Conservation (phyloP, 768 basidiomycete genomes). For the Mycena olivaceomarginata region DNA sequence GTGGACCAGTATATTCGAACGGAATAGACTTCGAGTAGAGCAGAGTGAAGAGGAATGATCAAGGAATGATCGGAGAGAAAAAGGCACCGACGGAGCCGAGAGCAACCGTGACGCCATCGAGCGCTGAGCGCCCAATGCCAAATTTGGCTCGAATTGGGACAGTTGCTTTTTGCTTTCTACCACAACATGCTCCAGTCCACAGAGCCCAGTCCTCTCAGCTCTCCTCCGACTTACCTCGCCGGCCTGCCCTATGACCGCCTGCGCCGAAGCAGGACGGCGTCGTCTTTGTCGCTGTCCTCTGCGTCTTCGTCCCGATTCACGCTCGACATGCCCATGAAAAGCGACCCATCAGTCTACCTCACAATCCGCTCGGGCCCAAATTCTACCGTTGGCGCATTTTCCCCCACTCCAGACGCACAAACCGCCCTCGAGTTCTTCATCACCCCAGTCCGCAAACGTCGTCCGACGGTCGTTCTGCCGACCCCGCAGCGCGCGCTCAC, state of each 20-base stretch:
- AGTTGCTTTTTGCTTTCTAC: not conserved
- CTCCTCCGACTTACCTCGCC: constrained; percentile 33
- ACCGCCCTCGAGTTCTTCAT: constrained; percentile 51
- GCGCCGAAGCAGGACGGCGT: constrained; percentile 21
- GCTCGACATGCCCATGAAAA: constrained; percentile 47
- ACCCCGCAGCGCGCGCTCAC: constrained; percentile 46
- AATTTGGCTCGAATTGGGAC: not conserved
- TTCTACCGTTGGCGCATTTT: constrained; percentile 61
- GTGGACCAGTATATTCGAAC: too few species aligned
- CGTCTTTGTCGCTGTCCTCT: constrained; percentile 51
- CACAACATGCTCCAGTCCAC: constrained; percentile 31
- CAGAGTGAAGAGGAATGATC: too few species aligned
- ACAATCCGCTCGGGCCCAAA: constrained; percentile 49
- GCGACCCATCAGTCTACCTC: constrained; percentile 45
- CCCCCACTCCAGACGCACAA: constrained; percentile 58
- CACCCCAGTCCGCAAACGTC: constrained; percentile 57
- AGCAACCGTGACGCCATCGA: too few species aligned
- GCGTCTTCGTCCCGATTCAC: constrained; percentile 44
- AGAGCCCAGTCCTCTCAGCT: constrained; percentile 26
- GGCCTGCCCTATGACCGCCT: constrained; percentile 13
- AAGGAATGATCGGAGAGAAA: too few species aligned
- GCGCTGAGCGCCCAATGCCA: too few species aligned
- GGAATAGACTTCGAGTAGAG: too few species aligned
- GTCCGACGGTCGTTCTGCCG: constrained; percentile 36
- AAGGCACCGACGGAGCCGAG: too few species aligned